Conservation (phyloP, 2,329 filamentous ascomycete genomes). For the Penicillium sp. region DNA sequence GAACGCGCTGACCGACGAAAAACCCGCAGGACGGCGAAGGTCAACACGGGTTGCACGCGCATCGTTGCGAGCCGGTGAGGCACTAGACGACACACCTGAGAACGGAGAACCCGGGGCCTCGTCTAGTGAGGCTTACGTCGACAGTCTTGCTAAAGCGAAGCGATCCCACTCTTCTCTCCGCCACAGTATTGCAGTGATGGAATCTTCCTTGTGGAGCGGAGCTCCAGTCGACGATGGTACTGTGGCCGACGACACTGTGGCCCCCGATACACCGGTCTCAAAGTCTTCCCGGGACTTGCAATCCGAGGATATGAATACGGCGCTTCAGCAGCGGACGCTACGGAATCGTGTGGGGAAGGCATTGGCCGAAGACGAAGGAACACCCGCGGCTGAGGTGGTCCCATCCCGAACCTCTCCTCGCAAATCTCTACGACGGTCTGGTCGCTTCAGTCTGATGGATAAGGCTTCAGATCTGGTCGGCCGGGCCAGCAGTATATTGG, state of each 20-base stretch:
- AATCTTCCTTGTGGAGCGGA: slow-evolving; percentile 32
- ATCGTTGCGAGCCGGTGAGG: slow-evolving; percentile 33
- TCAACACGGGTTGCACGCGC: slow-evolving; percentile 43
- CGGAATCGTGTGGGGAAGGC: slow-evolving; percentile 32
- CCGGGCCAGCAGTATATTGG: slow-evolving; percentile 52
- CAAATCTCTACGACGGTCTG: slow-evolving; percentile 40
- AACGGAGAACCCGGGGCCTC: slow-evolving; percentile 19
- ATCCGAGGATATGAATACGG: slow-evolving; percentile 21
- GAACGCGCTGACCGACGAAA: slow-evolving; percentile 35
- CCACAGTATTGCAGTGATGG: slow-evolving; percentile 43
- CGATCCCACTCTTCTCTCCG: slow-evolving; percentile 37
- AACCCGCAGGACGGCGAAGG: slow-evolving; percentile 29
- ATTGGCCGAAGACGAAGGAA: slow-evolving; percentile 27
- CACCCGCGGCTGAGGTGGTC: slow-evolving; percentile 19
- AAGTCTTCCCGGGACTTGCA: slow-evolving; percentile 33
- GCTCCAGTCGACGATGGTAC: slow-evolving; percentile 18
- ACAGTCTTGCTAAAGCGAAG: slow-evolving; percentile 36
- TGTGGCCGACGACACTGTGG: slow-evolving; percentile 25
- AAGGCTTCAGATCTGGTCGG: slow-evolving; percentile 46
- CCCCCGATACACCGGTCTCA: slow-evolving; percentile 35
- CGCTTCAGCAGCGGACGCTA: slow-evolving; percentile 31
- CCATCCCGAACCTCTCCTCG: slow-evolving; percentile 25
- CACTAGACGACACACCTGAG: slow-evolving; percentile 27
- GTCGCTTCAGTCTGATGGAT: slow-evolving; percentile 43
- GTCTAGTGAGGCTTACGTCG: slow-evolving; percentile 35